Percentiles rank a stretch among this genome's conserved stretches.
Evolutionary conservation across 495 filamentous ascomycete genomes (phyloP).

Genomic region (Extremus antarcticus): DNA sequence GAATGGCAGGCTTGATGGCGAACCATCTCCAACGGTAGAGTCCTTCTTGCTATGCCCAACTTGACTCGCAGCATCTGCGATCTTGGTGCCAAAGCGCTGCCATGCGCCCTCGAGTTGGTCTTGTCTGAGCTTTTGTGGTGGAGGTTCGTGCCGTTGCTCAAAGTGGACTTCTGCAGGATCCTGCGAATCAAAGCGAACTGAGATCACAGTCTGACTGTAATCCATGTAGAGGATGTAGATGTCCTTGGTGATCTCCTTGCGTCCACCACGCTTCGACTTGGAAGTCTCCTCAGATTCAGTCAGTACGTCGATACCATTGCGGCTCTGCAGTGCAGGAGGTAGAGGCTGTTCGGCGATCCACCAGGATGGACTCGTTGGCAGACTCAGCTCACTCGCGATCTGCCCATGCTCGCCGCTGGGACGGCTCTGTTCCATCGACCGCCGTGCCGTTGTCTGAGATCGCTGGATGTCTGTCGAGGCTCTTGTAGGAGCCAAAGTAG

Average conservation of each 20-base stretch:
- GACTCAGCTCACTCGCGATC: conserved; percentile 78
- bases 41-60: conserved; percentile 47
- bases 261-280: conserved; percentile 55
- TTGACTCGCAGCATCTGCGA: conserved; percentile 53
- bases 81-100: conserved; percentile 59
- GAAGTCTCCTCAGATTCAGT: conserved; percentile 72
- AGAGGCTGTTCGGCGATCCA: conserved; percentile 67
- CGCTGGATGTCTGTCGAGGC: conserved; percentile 57
- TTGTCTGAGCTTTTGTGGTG: conserved; percentile 75
- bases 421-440: conserved; percentile 63
- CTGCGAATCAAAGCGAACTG: conserved; percentile 63
- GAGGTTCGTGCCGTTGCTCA: conserved; percentile 79
- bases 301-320: conserved; percentile 59
- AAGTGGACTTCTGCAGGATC: conserved; percentile 60
- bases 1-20: conserved; percentile 59
- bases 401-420: conserved; percentile 62
- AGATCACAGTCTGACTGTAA: conserved; percentile 89
- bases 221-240: conserved; percentile 83
- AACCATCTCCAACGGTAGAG: conserved; percentile 72
- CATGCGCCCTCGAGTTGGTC: conserved; percentile 86
- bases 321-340: conserved; percentile 69
- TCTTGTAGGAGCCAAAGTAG: conserved; percentile 16
- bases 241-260: conserved; percentile 60
- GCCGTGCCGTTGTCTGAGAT: conserved; percentile 37
- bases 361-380: conserved; percentile 63